Percentiles rank a stretch among this genome's conserved stretches.
phyloP scores from a whole-genome alignment of 1,139 yeast species.

The Arxiozyma heterogenica region DNA sequence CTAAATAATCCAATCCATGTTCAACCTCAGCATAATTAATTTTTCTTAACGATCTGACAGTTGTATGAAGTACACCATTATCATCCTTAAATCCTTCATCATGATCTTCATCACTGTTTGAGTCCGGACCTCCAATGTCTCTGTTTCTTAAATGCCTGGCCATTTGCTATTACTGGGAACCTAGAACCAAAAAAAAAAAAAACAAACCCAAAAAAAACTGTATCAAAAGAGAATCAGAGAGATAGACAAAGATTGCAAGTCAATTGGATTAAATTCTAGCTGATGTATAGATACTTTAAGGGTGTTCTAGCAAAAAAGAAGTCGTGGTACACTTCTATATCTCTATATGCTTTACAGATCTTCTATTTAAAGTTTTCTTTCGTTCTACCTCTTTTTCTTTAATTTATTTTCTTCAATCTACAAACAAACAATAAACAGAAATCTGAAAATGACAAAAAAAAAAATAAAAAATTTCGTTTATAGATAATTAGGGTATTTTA shows the following conservation, averaged over 20 bases:
- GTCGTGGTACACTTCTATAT: too few relatives aligned
- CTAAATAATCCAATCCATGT: slow-evolving; percentile 27
- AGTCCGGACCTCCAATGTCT: slow-evolving; percentile 2
- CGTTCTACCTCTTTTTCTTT: neutral
- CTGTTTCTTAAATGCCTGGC: slow-evolving; percentile 21
- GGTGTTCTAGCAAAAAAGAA: too few relatives aligned
- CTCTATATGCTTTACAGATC: neutral
- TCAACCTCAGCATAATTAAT: slow-evolving; percentile 32
- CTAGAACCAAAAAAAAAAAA: neutral
- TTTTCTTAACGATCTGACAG: slow-evolving; percentile 25
- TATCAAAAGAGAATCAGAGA: neutral
- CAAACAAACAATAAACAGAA: neutral
- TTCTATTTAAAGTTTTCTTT: neutral
- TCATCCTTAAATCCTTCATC: slow-evolving; percentile 19
- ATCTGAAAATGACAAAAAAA: neutral
- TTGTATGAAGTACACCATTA: slow-evolving; percentile 27
- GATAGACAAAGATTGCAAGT: too few relatives aligned
- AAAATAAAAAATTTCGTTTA: too few relatives aligned
- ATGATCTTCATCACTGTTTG: slow-evolving; percentile 2
- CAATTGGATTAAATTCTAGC: too few relatives aligned
- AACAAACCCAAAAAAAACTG: neutral
- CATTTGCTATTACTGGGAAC: slow-evolving; percentile 10
- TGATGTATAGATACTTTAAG: too few relatives aligned
- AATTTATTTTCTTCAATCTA: neutral
- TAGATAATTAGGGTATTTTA: too few relatives aligned